phyloP scores from a whole-genome alignment of 78 protist genomes.

The Fonticula alba region DNA sequence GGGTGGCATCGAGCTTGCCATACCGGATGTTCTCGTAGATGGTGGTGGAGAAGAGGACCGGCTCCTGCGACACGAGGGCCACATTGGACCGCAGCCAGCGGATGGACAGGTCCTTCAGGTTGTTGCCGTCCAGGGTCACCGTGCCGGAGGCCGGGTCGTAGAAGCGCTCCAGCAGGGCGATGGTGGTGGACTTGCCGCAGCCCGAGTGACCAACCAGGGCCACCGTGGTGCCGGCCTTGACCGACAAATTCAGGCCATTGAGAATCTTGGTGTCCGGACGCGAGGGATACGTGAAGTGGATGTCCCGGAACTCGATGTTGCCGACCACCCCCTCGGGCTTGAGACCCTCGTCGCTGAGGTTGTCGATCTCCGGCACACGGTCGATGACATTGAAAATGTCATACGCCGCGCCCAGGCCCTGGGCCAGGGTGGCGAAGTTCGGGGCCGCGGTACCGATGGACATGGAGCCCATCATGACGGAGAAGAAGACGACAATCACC shows the following conservation, averaged over 20 bases:
- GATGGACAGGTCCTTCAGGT: conserved; percentile 29
- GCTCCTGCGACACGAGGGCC: conserved; percentile 68
- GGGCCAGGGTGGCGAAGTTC: too few relatives aligned
- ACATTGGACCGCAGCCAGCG: conserved; percentile 37
- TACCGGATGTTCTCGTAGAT: conserved; percentile 59
- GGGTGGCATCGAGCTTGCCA: too few relatives aligned
- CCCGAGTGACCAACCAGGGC: conserved; percentile 82
- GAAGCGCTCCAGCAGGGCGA: conserved; percentile 32
- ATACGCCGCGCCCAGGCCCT: conserved; percentile 42
- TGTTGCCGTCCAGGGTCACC: conserved; percentile 44
- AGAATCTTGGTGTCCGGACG: conserved; percentile 23
- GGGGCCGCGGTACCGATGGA: conserved; percentile 16
- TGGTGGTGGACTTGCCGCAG: conserved; percentile 62
- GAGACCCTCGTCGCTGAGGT: not conserved
- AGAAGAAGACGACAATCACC: conserved; percentile 6
- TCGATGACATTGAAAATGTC: conserved; percentile 56
- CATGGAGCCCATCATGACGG: conserved; percentile 10
- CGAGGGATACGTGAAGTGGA: conserved; percentile 53
- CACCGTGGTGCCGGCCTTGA: conserved; percentile 40
- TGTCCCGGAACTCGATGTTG: conserved; percentile 40
- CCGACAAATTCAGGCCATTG: not conserved
- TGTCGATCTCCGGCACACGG: conserved; percentile 25
- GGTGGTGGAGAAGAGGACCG: conserved; percentile 47
- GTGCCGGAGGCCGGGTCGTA: conserved; percentile 46
- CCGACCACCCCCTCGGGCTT: conserved; percentile 14